Percentiles rank a stretch among this genome's conserved stretches.
Evolutionary conservation across 2,329 filamentous ascomycete genomes (phyloP).

Genomic region (Colletotrichum sp.): DNA sequence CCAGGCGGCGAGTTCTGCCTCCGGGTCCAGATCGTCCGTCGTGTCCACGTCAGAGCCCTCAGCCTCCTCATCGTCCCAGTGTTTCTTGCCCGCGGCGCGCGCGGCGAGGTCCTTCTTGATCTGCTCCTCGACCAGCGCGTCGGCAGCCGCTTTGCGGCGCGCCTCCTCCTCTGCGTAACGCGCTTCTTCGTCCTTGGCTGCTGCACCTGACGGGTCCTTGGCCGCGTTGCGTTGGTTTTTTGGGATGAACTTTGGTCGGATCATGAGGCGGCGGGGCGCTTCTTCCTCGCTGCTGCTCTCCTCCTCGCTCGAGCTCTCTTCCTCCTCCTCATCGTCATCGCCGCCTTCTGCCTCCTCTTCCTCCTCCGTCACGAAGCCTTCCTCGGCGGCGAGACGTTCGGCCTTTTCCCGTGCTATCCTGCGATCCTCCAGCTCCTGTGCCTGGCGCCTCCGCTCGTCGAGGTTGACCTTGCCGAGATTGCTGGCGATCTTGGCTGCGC

Average conservation of each 20-base stretch:
- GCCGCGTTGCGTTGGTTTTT: slow-evolving; percentile 56
- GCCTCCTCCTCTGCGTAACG: slow-evolving; percentile 61
- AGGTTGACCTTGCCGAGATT: slow-evolving; percentile 59
- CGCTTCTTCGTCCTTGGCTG: slow-evolving; percentile 37
- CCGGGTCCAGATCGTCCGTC: slow-evolving; percentile 84
- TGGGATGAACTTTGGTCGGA: slow-evolving; percentile 68
- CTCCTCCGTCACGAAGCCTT: slow-evolving; percentile 67
- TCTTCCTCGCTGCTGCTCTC: slow-evolving; percentile 62
- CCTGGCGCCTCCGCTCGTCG: slow-evolving; percentile 49
- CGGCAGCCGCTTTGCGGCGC: slow-evolving; percentile 72
- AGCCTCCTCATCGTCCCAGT: slow-evolving; percentile 80
- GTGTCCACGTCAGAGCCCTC: slow-evolving; percentile 80
- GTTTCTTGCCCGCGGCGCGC: slow-evolving; percentile 76
- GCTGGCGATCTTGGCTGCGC: slow-evolving; percentile 62
- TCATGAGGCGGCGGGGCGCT: slow-evolving; percentile 60
- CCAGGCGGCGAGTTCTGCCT: slow-evolving; percentile 91
- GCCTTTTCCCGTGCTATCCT: slow-evolving; percentile 54
- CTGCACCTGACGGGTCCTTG: slow-evolving; percentile 27
- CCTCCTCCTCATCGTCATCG: slow-evolving; percentile 37
- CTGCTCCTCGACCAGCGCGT: slow-evolving; percentile 87
- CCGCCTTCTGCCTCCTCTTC: slow-evolving; percentile 51
- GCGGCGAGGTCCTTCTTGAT: slow-evolving; percentile 82
- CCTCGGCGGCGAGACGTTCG: slow-evolving; percentile 59
- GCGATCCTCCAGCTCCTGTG: slow-evolving; percentile 50
- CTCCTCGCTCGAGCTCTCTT: slow-evolving; percentile 39